Evolutionary conservation across 106 monocot species (phyloP).

Genomic region (Allium fistulosum): DNA sequence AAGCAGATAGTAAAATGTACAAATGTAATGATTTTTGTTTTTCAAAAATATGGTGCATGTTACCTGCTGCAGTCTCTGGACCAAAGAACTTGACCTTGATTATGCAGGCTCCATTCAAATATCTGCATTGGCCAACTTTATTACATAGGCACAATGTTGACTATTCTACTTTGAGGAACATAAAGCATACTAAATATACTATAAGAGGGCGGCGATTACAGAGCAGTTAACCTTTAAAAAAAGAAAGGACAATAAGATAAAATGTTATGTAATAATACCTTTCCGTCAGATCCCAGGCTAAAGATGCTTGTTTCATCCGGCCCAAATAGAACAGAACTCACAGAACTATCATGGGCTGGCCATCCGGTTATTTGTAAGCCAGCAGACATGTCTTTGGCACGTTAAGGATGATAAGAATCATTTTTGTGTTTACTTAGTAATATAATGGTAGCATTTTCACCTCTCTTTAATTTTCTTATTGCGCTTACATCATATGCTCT

Average conservation of each 20-base stretch:
- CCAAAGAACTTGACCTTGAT: constrained; percentile 97
- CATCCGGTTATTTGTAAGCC: constrained; percentile 95
- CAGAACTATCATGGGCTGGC: constrained; percentile 95
- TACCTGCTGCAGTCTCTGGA: constrained; percentile 96
- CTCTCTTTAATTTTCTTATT: no score
- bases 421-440: not conserved
- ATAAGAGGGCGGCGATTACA: not conserved
- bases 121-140: constrained; percentile 34
- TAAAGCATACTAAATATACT: not conserved
- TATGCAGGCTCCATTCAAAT: constrained; percentile 96
- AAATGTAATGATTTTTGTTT: not conserved
- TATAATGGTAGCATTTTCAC: no score
- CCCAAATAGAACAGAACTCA: constrained; percentile 85
- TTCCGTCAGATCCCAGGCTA: constrained; percentile 92
- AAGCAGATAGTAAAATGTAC: not conserved
- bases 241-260: not conserved
- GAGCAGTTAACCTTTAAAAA: not conserved
- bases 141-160: not conserved
- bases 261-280: constrained; percentile 31
- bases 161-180: not conserved
- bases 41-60: not conserved
- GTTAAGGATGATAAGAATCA: constrained; percentile 21
- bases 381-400: constrained; percentile 70
- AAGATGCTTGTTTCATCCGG: constrained; percentile 98
- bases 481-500: no score